Evolutionary conservation across 257 asterid genomes (phyloP).

Genomic region (Fraxinus cuspidata): DNA sequence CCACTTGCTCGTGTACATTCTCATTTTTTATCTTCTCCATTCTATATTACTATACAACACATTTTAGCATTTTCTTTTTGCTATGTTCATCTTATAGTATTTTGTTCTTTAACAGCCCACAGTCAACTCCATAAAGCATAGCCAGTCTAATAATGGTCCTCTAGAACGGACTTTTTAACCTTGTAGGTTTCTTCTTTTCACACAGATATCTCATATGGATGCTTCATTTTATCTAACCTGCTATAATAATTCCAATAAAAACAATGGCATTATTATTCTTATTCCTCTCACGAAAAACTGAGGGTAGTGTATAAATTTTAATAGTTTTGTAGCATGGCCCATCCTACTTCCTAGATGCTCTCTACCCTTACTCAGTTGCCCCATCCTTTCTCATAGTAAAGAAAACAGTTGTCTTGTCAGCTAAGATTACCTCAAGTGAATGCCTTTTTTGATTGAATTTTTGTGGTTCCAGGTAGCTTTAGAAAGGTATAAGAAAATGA

Average conservation of each 20-base stretch:
- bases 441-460: neutral
- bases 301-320: neutral
- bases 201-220: neutral
- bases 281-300: neutral
- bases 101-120: neutral
- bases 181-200: neutral
- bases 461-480: conserved; percentile 67
- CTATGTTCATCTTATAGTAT: neutral
- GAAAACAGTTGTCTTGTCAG: conserved; percentile 15
- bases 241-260: too few relatives aligned
- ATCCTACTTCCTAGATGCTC: neutral
- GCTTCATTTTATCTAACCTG: neutral
- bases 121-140: neutral
- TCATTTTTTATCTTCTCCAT: too few relatives aligned
- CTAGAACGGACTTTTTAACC: neutral
- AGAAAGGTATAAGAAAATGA: conserved; percentile 79
- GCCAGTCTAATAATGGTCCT: neutral
- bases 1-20: neutral
- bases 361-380: conserved; percentile 7
- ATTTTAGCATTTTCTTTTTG: neutral
- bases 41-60: neutral
- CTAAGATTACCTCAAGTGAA: conserved; percentile 2
- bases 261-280: neutral
- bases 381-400: neutral
- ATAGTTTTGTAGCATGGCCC: neutral